Evolutionary conservation across 31 red algal genomes (phyloP).

Genomic region (Porphyra umbilicalis): DNA sequence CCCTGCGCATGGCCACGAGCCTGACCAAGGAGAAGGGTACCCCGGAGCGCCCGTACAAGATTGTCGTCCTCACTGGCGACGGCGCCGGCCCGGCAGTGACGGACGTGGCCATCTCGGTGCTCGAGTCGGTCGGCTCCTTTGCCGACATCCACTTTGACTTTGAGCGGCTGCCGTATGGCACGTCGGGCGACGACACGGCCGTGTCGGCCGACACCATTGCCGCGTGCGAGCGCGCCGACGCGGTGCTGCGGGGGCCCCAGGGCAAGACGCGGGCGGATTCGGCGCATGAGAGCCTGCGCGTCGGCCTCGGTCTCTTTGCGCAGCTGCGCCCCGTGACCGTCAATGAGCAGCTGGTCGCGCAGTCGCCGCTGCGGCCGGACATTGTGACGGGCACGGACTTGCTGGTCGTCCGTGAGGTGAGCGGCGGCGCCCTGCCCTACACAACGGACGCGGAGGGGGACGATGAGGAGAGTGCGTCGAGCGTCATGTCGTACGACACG

Average conservation of each 20-base stretch:
- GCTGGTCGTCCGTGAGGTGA: constrained; percentile 82
- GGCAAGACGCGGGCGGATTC: constrained; percentile 34
- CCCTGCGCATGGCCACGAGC: not conserved
- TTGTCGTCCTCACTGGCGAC: constrained; percentile 70
- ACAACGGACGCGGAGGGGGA: constrained; percentile 9
- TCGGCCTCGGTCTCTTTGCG: constrained; percentile 73
- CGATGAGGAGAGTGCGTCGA: constrained; percentile 19
- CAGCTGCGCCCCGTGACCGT: constrained; percentile 81
- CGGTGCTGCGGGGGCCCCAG: constrained; percentile 70
- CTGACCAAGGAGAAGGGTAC: constrained; percentile 26
- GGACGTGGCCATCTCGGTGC: constrained; percentile 45
- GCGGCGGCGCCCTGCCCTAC: constrained; percentile 53
- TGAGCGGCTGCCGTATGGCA: constrained; percentile 39
- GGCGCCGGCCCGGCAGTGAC: constrained; percentile 66
- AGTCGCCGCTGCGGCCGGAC: constrained; percentile 37
- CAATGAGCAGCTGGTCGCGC: constrained; percentile 40
- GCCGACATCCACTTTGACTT: constrained; percentile 82
- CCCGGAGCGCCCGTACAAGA: constrained; percentile 57
- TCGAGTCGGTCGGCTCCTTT: constrained; percentile 43
- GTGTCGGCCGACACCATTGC: constrained; percentile 72
- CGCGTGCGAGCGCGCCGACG: constrained; percentile 62
- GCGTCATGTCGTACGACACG: constrained; percentile 42
- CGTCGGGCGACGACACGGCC: constrained; percentile 18
- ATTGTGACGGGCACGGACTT: constrained; percentile 59
- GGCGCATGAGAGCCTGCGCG: constrained; percentile 58